Percentiles rank a stretch among this genome's conserved stretches.
phyloP scores from a whole-genome alignment of 139 green algal genomes.

The Chlamydomonas applanata region DNA sequence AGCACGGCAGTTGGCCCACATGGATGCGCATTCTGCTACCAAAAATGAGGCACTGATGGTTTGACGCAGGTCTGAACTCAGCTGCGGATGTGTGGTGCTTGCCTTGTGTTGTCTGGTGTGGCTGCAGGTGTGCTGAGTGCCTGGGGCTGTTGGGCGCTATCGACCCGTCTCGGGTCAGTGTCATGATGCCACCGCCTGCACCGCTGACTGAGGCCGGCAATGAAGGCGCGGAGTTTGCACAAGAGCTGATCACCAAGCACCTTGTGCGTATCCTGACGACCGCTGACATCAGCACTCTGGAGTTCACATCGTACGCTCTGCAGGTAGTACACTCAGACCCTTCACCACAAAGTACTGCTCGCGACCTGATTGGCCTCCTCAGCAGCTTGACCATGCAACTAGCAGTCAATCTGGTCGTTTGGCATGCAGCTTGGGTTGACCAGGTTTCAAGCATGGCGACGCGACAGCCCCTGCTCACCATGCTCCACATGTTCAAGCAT shows the following conservation, averaged over 20 bases:
- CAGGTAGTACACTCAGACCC: too few relatives aligned
- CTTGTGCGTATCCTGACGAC: constrained; percentile 81
- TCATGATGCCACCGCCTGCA: constrained; percentile 17
- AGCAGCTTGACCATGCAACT: too few relatives aligned
- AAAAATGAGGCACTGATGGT: neutral
- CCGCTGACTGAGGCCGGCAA: neutral
- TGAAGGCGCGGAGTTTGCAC: neutral
- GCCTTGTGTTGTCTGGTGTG: constrained; percentile 11
- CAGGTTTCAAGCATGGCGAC: too few relatives aligned
- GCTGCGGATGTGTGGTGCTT: too few relatives aligned
- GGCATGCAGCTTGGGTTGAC: too few relatives aligned
- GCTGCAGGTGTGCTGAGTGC: constrained; percentile 68
- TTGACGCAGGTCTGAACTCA: neutral
- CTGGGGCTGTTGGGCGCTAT: constrained; percentile 81
- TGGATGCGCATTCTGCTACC: too few relatives aligned
- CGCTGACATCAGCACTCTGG: constrained; percentile 65
- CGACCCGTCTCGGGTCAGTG: constrained; percentile 62
- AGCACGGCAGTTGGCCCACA: too few relatives aligned
- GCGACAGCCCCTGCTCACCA: too few relatives aligned
- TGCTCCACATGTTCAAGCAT: too few relatives aligned
- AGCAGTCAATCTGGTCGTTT: too few relatives aligned
- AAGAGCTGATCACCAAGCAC: constrained; percentile 46
- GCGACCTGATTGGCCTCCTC: too few relatives aligned
- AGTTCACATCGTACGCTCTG: constrained; percentile 74
- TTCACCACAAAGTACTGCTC: too few relatives aligned